Conservation (phyloP, 371 early-diverging fungal species). For the Mortierella sp. region DNA sequence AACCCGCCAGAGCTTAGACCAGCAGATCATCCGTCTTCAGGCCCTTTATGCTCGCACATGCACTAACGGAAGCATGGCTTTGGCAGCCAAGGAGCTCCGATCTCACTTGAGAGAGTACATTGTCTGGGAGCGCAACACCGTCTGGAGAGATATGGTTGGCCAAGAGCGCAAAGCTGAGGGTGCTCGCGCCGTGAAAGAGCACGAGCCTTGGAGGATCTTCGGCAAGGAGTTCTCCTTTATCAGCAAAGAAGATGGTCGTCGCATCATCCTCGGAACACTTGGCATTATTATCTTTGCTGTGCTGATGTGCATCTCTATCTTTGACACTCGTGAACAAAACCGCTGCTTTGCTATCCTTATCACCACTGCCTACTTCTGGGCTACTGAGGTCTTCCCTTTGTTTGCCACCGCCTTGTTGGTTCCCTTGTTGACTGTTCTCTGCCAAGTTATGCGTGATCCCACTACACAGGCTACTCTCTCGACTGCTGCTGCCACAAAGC, state of each 20-base stretch:
- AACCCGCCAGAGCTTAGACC: conserved; percentile 62
- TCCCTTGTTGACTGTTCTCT: conserved; percentile 85
- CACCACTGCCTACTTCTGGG: conserved; percentile 69
- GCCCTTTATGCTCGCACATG: conserved; percentile 75
- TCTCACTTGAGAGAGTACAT: conserved; percentile 76
- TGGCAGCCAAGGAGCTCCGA: conserved; percentile 71
- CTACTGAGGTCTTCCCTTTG: conserved; percentile 88
- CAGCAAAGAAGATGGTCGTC: conserved; percentile 26
- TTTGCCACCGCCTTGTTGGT: conserved; percentile 93
- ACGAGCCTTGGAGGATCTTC: conserved; percentile 40
- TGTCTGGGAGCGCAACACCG: conserved; percentile 81
- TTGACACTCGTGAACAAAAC: conserved; percentile 69
- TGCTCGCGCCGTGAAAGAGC: conserved; percentile 54
- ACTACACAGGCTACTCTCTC: conserved; percentile 37
- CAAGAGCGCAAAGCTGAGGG: conserved; percentile 70
- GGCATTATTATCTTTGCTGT: conserved; percentile 59
- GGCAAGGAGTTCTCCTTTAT: conserved; percentile 34
- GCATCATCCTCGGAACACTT: conserved; percentile 31
- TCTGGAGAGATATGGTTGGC: conserved; percentile 86
- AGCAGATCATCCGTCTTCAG: conserved; percentile 68
- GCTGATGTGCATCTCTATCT: conserved; percentile 57
- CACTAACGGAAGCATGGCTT: conserved; percentile 60
- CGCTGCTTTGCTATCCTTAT: conserved; percentile 71
- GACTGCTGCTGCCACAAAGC: conserved; percentile 76
- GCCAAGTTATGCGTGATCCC: conserved; percentile 83